Base-by-base conservation (phyloP, 1,284 basidiomycete species). In the Naganishia cerealis region DNA sequence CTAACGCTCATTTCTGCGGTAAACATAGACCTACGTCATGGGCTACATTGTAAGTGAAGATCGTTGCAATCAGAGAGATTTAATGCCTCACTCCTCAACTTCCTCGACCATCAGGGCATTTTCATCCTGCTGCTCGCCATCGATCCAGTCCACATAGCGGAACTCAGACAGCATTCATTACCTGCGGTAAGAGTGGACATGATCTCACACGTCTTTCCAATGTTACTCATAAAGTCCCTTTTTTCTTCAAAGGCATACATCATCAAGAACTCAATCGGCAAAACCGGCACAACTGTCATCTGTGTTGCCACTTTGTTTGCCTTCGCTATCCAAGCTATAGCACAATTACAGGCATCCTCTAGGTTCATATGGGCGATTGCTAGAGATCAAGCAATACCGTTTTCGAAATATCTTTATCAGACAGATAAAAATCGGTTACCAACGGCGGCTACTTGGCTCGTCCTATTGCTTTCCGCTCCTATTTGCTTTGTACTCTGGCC, bases 311-410 rank as follows among this genome's bases (percentile, higher is more conserved):
- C 77, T 59, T 72, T 79, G 43, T 53, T 78, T 13, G 72, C 75
- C 26, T 72, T 78, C 39, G 59, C 74, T 29, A 65, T 80, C 9
- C 80, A 81, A 71, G 70, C 78, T 38, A 72, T 77, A 42, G 79
- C 79, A 2, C 78, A 79, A 66, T 70, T 81, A 13, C 79, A 80
- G 72, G 76, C 79, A 4, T 76, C 77, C 13, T 78, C 78, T 15
- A 74, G 80, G 59, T 81, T 80, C 74, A 72, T 79, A 21, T 81
- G 79, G 65, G 76, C 80, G 26, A 70, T 78, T 8, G 79, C 78
- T 12, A 73, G 80, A 48, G 80, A 81, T 67, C 78, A 78, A 48
- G 79, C 78, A 21, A 72, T 80, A 66, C 80, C 80, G 0, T 81
- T 79, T 61, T 75, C 77, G 1, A 72, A 76, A 39, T 54, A 68